Conservation (phyloP, 2,329 filamentous ascomycete genomes). For the Colletotrichum chlorophyti region DNA sequence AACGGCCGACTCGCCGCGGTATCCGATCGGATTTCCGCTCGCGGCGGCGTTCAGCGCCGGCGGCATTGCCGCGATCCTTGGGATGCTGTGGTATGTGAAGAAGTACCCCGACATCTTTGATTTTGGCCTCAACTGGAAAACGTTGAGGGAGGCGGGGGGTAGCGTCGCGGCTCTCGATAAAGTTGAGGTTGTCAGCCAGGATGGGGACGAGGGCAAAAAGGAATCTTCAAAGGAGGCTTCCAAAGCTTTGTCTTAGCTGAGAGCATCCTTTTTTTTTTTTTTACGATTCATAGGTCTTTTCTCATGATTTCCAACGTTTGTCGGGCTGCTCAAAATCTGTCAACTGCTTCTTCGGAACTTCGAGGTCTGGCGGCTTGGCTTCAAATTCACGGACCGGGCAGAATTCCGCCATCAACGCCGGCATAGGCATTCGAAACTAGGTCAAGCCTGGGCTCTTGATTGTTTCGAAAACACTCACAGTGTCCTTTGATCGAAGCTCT, state of each 20-base stretch:
- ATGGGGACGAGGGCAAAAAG: not conserved
- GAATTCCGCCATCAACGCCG: too few species aligned
- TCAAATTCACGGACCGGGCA: too few species aligned
- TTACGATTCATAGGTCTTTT: too few species aligned
- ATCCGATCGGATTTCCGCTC: constrained; percentile 44
- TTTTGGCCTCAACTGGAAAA: constrained; percentile 11
- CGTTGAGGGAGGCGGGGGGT: not conserved
- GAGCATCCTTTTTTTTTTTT: too few species aligned
- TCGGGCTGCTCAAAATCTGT: too few species aligned
- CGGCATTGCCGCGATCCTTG: constrained; percentile 39
- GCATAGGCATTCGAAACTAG: too few species aligned
- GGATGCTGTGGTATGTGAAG: constrained; percentile 36
- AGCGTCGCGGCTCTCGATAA: constrained; percentile 3
- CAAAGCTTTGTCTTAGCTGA: not conserved
- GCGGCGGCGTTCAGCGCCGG: constrained; percentile 39
- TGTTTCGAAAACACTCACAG: too few species aligned
- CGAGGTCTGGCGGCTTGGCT: too few species aligned
- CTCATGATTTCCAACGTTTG: too few species aligned
- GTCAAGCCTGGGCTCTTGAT: too few species aligned
- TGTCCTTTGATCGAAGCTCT: too few species aligned
- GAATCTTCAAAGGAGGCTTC: not conserved
- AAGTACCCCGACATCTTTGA: constrained; percentile 30
- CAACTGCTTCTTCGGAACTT: too few species aligned
- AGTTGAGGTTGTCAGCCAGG: not conserved
- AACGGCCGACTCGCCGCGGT: constrained; percentile 40